phyloP scores from a whole-genome alignment of 2,329 filamentous ascomycete genomes.

The Alternaria burnsii region DNA sequence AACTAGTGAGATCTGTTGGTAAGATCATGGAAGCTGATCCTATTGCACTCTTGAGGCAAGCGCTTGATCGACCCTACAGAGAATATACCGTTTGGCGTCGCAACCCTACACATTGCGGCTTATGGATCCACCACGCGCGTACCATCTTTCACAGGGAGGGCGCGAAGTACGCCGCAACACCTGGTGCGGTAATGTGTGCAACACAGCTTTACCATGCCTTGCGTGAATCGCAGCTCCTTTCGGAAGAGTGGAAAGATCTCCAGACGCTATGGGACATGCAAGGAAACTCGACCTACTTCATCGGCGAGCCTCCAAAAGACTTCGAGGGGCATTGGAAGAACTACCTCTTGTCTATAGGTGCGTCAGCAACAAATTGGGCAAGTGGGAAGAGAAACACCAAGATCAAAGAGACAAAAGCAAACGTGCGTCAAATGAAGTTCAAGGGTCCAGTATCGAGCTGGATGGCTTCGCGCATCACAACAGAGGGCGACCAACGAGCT shows the following conservation, averaged over 20 bases:
- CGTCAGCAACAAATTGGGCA: background rate
- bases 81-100: background rate
- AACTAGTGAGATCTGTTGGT: background rate
- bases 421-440: background rate
- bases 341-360: background rate
- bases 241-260: constrained; percentile 1
- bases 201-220: background rate
- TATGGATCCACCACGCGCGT: background rate
- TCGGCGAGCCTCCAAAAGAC: background rate
- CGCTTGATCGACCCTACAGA: background rate
- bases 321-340: background rate
- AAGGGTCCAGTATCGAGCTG: background rate
- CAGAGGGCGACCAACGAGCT: background rate
- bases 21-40: background rate
- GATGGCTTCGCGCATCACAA: background rate
- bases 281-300: background rate
- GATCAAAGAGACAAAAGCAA: background rate
- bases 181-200: background rate
- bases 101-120: background rate
- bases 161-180: background rate
- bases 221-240: background rate
- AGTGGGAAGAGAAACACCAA: background rate
- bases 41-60: rapidly evolving
- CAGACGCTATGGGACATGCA: constrained; percentile 3
- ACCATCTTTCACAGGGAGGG: background rate